Percentiles rank a stretch among this genome's conserved stretches.
Conservation (phyloP, 495 filamentous ascomycete species). For the Podospora comata region DNA sequence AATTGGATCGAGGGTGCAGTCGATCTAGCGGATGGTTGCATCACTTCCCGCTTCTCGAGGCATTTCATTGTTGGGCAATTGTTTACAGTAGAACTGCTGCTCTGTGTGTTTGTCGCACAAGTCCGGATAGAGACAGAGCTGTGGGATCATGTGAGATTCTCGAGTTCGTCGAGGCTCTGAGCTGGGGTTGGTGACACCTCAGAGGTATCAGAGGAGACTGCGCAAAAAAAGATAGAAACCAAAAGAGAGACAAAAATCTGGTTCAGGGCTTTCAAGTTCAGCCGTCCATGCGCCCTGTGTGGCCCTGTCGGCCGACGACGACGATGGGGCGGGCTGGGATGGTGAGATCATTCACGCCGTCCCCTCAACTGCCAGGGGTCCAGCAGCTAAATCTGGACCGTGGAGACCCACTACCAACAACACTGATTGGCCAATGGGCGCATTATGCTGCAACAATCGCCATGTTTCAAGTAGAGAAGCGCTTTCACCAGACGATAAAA, state of each 20-base stretch:
- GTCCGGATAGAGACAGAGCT: not conserved
- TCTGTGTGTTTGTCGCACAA: not conserved
- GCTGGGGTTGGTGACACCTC: not conserved
- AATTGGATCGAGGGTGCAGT: slow-evolving; percentile 13
- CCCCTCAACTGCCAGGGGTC: not conserved
- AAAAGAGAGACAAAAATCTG: too few species aligned
- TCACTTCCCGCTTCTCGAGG: slow-evolving; percentile 10
- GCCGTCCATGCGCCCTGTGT: not conserved
- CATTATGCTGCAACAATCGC: not conserved
- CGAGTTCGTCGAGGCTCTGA: not conserved
- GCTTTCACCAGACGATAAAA: not conserved
- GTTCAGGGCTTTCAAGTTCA: not conserved
- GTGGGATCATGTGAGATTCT: not conserved
- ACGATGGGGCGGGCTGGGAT: not conserved
- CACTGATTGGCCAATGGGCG: not conserved
- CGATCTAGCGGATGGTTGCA: slow-evolving; percentile 21
- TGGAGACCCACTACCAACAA: not conserved
- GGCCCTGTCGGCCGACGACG: too few species aligned
- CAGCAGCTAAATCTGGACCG: not conserved
- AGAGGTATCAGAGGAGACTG: not conserved
- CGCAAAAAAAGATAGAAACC: not conserved
- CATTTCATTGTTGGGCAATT: too few species aligned
- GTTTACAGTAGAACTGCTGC: not conserved
- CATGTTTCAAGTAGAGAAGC: not conserved
- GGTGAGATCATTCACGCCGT: not conserved